These are phyloP conservation scores for Geoglossum cookeanum DNA, from an alignment of 2,329 filamentous ascomycete species.

Conservation along the genomic window DNA sequence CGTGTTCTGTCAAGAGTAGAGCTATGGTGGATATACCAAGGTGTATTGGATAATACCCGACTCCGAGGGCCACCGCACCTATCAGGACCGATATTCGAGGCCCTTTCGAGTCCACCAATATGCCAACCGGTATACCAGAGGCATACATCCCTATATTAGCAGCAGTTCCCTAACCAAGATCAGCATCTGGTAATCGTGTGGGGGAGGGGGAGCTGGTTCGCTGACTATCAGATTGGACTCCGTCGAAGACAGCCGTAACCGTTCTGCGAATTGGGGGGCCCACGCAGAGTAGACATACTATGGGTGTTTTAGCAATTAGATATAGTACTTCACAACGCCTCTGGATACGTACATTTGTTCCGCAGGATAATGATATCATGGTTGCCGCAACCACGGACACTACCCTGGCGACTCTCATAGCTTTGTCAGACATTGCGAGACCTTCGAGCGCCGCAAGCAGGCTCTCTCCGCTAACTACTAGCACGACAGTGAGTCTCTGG, in stretches of 20 bases:
- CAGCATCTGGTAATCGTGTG: not conserved
- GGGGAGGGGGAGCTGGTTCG: conserved; percentile 4
- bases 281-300: conserved; percentile 98
- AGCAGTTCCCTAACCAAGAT: conserved; percentile 31
- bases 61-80: conserved; percentile 51
- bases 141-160: conserved; percentile 92
- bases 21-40: conserved; percentile 20
- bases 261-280: conserved; percentile 86
- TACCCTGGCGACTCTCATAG: conserved; percentile 45
- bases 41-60: conserved; percentile 76
- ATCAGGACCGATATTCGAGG: conserved; percentile 60
- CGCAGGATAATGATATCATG: conserved; percentile 68
- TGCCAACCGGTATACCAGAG: conserved; percentile 70
- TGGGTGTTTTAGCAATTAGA: conserved; percentile 13
- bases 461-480: not conserved
- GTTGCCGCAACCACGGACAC: conserved; percentile 75
- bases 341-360: conserved; percentile 55
- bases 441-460: not conserved
- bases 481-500: not conserved
- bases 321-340: not conserved
- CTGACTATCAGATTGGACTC: conserved; percentile 76
- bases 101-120: conserved; percentile 68
- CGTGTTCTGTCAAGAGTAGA: not conserved
- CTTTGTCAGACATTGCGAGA: conserved; percentile 27
- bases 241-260: conserved; percentile 72